Base-by-base conservation (phyloP, 2,329 filamentous ascomycete genomes). In the Penicillium olsonii region DNA sequence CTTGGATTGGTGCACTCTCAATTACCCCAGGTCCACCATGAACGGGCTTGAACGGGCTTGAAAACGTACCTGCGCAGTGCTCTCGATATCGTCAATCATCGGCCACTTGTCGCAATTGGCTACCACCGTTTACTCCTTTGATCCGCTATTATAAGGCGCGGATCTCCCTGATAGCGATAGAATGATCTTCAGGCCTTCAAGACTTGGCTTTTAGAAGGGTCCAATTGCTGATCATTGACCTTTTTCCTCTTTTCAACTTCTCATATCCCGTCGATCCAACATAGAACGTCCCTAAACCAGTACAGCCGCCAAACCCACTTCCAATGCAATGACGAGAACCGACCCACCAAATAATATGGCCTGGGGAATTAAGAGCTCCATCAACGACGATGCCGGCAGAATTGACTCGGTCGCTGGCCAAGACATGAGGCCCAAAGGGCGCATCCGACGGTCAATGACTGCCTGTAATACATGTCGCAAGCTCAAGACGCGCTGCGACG, bases 381-480 rank as follows among this genome's bases (percentile, higher is more conserved):
- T 57, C 45, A 31, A 31, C 29, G 61, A 65, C 14, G 60, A 64
- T 50, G 53, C 53, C 43, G 52, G 57, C 38, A 52, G 57, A 55
- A 49, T 62, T 15, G 56, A 57, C 39, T 49, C 60, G 52, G 59
- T 53, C 56, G 48, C 42, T 12, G 55, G 55, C 39, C 59, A 63
- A 19, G 64, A 67, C 43, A 37, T 45, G 10, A 62, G 66, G 18
- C 66, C 66, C 10, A 62, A 66, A 45, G 64, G 63, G 18, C 65
- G 66, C 12, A 68, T 69, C 29, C 65, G 66, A 37, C 66, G 67
- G 22, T 68, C 67, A 9, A 68, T 69, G 66, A 69, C 66, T 15
- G 67, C 67, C 7, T 69, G 67, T 56, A 65, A 69, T 56, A 69
- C 67, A 17, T 69, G 67, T 45, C 66, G 67, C 49, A 69, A 69